Conservation (phyloP, 2,329 filamentous ascomycete species). For the Decorospora gaudefroyi region DNA sequence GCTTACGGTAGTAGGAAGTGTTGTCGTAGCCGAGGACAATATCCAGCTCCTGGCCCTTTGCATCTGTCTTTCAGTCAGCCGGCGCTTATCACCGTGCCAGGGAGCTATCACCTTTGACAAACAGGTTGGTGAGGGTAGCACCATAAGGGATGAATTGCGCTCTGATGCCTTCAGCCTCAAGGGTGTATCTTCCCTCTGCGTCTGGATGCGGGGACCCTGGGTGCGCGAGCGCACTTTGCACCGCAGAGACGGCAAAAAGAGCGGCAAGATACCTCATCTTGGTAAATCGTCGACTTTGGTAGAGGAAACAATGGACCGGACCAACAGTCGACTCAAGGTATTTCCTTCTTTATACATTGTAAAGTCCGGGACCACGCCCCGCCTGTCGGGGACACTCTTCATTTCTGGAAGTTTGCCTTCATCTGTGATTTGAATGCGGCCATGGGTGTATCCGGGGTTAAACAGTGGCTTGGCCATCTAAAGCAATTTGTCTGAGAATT, state of each 20-base stretch:
- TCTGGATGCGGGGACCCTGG: constrained; percentile 28
- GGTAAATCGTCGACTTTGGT: constrained; percentile 1
- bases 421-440: constrained; percentile 14
- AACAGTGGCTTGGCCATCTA: constrained; percentile 26
- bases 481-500: constrained; percentile 25
- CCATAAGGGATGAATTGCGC: constrained; percentile 45
- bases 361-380: background rate
- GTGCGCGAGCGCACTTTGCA: constrained; percentile 13
- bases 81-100: background rate
- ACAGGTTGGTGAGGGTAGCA: constrained; percentile 43
- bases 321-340: constrained; percentile 3
- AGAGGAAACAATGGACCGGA: constrained; percentile 8
- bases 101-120: constrained; percentile 32
- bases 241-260: constrained; percentile 25
- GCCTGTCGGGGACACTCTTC: constrained; percentile 6
- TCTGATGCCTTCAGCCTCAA: constrained; percentile 38
- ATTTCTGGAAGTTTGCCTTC: constrained; percentile 13
- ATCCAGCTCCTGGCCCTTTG: constrained; percentile 37
- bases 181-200: constrained; percentile 35
- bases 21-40: constrained; percentile 45
- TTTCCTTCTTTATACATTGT: constrained; percentile 15
- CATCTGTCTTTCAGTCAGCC: constrained; percentile 28
- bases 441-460: constrained; percentile 18
- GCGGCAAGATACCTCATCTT: constrained; percentile 30
- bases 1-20: constrained; percentile 42